Evolutionary conservation across 495 filamentous ascomycete genomes (phyloP).

Genomic region (Rhypophila decipiens): DNA sequence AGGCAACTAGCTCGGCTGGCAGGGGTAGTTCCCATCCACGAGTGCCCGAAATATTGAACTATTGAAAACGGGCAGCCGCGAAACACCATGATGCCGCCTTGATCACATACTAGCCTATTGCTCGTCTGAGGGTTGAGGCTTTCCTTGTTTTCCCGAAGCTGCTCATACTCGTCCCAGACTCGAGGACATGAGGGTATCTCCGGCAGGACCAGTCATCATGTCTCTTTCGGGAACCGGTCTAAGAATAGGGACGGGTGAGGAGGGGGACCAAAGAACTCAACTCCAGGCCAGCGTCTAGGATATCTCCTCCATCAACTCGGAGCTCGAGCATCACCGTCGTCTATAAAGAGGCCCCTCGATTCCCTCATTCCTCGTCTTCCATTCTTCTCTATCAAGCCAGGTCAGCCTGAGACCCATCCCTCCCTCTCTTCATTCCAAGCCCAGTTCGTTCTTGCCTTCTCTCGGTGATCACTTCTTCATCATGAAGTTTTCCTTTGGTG

Average conservation of each 20-base stretch:
- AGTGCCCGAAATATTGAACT: too few relatives aligned
- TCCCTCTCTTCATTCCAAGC: conserved; percentile 2
- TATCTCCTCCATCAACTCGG: background rate
- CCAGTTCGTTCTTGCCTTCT: background rate
- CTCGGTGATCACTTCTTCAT: conserved; percentile 2
- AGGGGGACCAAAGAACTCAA: background rate
- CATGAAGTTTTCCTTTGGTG: conserved; percentile 20
- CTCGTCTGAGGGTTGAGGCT: background rate
- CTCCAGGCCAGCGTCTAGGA: background rate
- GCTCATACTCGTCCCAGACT: background rate
- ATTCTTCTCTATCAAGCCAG: background rate
- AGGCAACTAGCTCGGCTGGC: background rate
- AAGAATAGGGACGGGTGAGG: background rate
- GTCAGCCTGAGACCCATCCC: background rate
- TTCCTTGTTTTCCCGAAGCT: background rate
- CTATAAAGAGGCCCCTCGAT: background rate
- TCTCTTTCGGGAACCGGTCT: background rate
- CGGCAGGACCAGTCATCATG: background rate
- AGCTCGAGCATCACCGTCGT: background rate
- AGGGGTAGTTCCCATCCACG: background rate
- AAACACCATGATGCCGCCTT: too few relatives aligned
- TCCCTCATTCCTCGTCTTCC: background rate
- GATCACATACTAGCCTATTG: background rate
- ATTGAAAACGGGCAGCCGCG: too few relatives aligned
- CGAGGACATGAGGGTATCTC: background rate